Base-by-base conservation (phyloP, 2,329 filamentous ascomycete genomes). In the Fusarium azukiicola region DNA sequence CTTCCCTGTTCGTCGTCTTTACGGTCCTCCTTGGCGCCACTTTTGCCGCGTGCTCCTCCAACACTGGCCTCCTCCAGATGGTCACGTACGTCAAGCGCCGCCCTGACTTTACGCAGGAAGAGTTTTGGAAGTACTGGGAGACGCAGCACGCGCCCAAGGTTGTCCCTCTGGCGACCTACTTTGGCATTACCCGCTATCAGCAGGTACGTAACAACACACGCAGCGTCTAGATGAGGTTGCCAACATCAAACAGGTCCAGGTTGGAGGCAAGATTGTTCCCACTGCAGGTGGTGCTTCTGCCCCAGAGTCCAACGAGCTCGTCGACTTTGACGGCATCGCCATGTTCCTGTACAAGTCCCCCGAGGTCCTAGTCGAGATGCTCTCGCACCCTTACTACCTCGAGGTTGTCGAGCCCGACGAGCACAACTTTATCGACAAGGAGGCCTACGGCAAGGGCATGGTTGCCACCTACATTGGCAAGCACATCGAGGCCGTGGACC, bases 11-110 rank as follows among this genome's bases (percentile, higher is more conserved):
- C 14, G 56, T 67, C 54, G 10, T 67, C 21, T 19, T 54, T n/a
- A 68, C 61, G 47, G 68, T 71, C 21, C 54, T 79, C 12, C 6
- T 72, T n/a, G 64, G 70, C 16, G 63, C 44, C 7, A 46, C 50
- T 17, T 42, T 76, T 61, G 69, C 74, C 3, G 66, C 67, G 85
- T 91, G 66, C 86, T 4, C 91, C 42, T 64, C 91, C 89, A 81
- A 77, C 32, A 84, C 83, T 1, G 82, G 82, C 2, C 70, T 81
- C 6, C 42, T 74, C 0, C 83, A 85, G 73, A 85, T 85, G 84
- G 47, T 84, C 21, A 84, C 79, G 12, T 83, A 84, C 68, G 80
- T 85, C 42, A 85, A 85, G 50, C 80, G 84, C 12, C 78, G 77
- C 27, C 76, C 79, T 2, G 75, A 79, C n/a, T 78, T 77, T 46